A percentile compares a stretch with the other conserved stretches of the same genome.
phyloP scores from a whole-genome alignment of 2,329 filamentous ascomycete genomes.

The Aspergillus caelatus region DNA sequence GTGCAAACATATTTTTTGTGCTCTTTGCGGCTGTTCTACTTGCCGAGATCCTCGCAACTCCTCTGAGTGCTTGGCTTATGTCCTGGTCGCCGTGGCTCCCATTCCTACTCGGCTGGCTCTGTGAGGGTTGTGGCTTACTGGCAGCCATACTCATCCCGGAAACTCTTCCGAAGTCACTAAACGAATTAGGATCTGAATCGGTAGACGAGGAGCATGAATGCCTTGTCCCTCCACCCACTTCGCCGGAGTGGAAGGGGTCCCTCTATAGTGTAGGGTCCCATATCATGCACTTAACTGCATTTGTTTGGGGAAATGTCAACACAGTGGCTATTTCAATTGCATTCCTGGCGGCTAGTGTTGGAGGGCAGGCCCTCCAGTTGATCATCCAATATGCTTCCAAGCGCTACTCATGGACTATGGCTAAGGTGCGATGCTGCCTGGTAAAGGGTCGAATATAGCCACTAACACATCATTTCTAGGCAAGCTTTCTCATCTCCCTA shows the following conservation, averaged over 20 bases:
- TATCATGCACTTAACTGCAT: conserved; percentile 3
- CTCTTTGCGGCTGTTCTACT: conserved; percentile 7
- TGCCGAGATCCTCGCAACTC: conserved; percentile 14
- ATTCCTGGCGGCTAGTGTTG: conserved; percentile 11
- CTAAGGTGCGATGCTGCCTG: conserved; percentile 10
- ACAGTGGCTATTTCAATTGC: conserved; percentile 11
- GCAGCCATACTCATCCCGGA: conserved; percentile 12
- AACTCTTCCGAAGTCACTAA: conserved; percentile 7
- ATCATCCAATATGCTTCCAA: conserved; percentile 18
- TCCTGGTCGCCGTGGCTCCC: conserved; percentile 12
- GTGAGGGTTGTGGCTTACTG: conserved; percentile 8
- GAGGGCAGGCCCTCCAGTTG: conserved; percentile 11
- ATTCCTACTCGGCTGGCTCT: conserved; percentile 9
- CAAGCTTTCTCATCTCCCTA: conserved; percentile 15
- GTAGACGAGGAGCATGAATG: background rate
- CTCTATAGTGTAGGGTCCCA: conserved; percentile 3
- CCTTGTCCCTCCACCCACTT: background rate
- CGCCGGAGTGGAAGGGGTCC: background rate
- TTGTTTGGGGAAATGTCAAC: conserved; percentile 7
- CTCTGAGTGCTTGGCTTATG: conserved; percentile 18
- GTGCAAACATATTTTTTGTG: conserved; percentile 14
- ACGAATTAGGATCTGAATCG: background rate
- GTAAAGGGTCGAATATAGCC: background rate
- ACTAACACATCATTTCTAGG: background rate
- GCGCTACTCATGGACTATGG: conserved; percentile 17